phyloP scores from a whole-genome alignment of 805 yeast species.

The Candida caryicola region DNA sequence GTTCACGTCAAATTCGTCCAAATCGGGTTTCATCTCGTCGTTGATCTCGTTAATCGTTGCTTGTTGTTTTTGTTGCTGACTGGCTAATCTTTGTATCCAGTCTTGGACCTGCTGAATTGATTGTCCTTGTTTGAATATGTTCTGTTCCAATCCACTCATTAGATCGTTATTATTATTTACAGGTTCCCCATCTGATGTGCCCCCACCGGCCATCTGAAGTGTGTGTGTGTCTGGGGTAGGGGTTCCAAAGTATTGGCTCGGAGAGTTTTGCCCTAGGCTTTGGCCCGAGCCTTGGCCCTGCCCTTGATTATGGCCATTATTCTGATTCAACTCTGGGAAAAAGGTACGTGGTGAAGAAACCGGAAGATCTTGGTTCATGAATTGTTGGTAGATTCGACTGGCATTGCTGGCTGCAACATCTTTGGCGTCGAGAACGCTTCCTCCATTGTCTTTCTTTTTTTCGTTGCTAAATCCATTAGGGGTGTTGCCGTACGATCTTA shows the following conservation, averaged over 20 bases:
- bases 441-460: neutral
- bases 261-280: no score
- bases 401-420: conserved; percentile 14
- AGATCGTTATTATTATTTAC: conserved; percentile 13
- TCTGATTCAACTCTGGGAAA: conserved; percentile 30
- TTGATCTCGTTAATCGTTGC: conserved; percentile 11
- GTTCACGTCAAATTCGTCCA: conserved; percentile 43
- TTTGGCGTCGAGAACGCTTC: neutral
- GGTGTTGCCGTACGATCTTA: conserved; percentile 23
- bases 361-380: conserved; percentile 24
- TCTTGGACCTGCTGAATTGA: conserved; percentile 56
- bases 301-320: no score
- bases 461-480: conserved; percentile 8
- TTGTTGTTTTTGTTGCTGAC: conserved; percentile 14
- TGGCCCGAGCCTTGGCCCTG: no score
- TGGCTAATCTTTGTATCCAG: conserved; percentile 44
- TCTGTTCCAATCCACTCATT: conserved; percentile 44
- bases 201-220: conserved; percentile 7
- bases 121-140: conserved; percentile 47
- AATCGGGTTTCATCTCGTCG: conserved; percentile 9
- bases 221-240: conserved; percentile 8
- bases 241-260: conserved; percentile 4
- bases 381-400: conserved; percentile 31
- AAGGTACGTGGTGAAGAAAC: conserved; percentile 31
- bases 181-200: conserved; percentile 4